A percentile compares a stretch with the other conserved stretches of the same genome.
Evolutionary conservation across 495 filamentous ascomycete species (phyloP).

Genomic region (Collariella sp.): DNA sequence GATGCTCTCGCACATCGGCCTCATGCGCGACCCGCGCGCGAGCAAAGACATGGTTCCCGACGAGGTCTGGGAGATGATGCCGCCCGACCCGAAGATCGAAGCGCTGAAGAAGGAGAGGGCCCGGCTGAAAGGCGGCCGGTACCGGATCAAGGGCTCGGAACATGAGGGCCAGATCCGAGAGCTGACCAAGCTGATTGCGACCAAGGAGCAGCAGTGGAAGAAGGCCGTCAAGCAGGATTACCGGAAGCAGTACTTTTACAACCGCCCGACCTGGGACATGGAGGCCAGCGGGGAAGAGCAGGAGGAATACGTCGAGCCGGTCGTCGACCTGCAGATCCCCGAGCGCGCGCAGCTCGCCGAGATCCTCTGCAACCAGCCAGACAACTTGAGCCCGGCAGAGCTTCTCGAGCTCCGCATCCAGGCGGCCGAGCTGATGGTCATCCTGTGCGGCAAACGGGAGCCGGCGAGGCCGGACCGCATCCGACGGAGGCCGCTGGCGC

Average conservation of each 20-base stretch:
- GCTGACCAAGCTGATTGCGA: slow-evolving; percentile 8
- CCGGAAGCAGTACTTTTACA: slow-evolving; percentile 21
- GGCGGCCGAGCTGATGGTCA: slow-evolving; percentile 10
- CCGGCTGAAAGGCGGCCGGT: slow-evolving; percentile 17
- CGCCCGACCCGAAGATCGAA: slow-evolving; percentile 16
- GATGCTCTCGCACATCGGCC: slow-evolving; percentile 18
- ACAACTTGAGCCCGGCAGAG: slow-evolving; percentile 7
- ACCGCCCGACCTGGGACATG: slow-evolving; percentile 25
- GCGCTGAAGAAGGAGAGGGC: slow-evolving; percentile 16
- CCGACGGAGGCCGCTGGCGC: background rate
- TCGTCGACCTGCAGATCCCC: too few relatives aligned
- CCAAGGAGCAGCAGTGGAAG: slow-evolving; percentile 10
- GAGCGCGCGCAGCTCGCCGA: too few relatives aligned
- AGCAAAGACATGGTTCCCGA: slow-evolving; percentile 13
- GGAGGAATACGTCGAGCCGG: too few relatives aligned
- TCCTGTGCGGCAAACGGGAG: slow-evolving; percentile 4
- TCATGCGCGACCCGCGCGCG: slow-evolving; percentile 16
- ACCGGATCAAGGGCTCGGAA: slow-evolving; percentile 12
- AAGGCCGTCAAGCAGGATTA: slow-evolving; percentile 13
- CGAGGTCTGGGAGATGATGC: slow-evolving; percentile 14
- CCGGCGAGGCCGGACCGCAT: slow-evolving; percentile 2
- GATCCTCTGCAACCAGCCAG: background rate
- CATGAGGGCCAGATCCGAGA: slow-evolving; percentile 11
- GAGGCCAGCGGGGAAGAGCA: background rate
- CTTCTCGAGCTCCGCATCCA: slow-evolving; percentile 12